A percentile compares a stretch with the other conserved stretches of the same genome.
phyloP scores from a whole-genome alignment of 2,329 filamentous ascomycete species.

The Trichophyton schoenleinii region DNA sequence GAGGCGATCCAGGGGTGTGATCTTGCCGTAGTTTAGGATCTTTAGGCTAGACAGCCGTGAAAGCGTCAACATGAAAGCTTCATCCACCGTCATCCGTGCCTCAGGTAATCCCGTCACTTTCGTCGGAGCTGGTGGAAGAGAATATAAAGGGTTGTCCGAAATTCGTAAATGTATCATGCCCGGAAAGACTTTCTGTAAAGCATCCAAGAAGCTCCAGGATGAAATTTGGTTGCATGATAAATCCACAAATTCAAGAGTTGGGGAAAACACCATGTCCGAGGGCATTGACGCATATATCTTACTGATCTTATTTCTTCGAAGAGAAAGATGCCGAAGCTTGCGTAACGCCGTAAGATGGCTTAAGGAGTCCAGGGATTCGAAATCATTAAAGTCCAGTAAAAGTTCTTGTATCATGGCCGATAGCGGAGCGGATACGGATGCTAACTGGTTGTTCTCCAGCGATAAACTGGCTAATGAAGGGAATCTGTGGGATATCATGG shows the following conservation, averaged over 20 bases:
- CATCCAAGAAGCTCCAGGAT: constrained; percentile 62
- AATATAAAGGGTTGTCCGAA: constrained; percentile 74
- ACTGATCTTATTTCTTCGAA: constrained; percentile 66
- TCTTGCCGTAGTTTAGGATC: constrained; percentile 46
- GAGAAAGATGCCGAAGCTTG: constrained; percentile 38
- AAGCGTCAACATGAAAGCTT: constrained; percentile 79
- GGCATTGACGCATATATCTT: constrained; percentile 24
- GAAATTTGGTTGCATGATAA: constrained; percentile 59
- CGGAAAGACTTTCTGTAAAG: constrained; percentile 56
- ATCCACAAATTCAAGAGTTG: constrained; percentile 52
- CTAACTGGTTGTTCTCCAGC: constrained; percentile 27
- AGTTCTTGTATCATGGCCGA: constrained; percentile 32
- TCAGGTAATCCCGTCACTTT: constrained; percentile 30
- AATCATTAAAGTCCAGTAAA: constrained; percentile 38
- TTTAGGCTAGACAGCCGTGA: constrained; percentile 58
- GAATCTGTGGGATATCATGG: constrained; percentile 23
- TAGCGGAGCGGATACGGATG: constrained; percentile 20
- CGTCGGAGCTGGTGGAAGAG: constrained; percentile 29
- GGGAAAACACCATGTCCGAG: constrained; percentile 39
- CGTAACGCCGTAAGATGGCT: constrained; percentile 42
- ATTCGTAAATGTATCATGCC: constrained; percentile 63
- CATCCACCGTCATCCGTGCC: constrained; percentile 46
- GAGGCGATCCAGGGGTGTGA: constrained; percentile 60
- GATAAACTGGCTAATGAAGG: constrained; percentile 25
- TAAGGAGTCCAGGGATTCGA: constrained; percentile 29